These are phyloP conservation scores for Aspergillus pseudonomiae DNA, from an alignment of 2,329 filamentous ascomycete species.

Conservation along the genomic window DNA sequence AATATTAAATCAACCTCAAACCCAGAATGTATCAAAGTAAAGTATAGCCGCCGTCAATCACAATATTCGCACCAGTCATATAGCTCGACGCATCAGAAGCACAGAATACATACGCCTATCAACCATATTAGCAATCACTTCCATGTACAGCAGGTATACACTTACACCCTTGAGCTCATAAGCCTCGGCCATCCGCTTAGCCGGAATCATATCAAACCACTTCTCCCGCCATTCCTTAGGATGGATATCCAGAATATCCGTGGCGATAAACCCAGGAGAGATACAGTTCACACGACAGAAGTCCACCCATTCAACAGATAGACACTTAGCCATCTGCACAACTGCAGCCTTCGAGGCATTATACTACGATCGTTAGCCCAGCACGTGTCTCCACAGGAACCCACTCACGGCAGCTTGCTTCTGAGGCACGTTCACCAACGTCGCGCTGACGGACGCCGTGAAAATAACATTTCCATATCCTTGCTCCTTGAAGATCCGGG, in stretches of 20 bases:
- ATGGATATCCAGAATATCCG: constrained; percentile 40
- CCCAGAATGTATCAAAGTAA: background rate
- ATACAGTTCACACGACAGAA: constrained; percentile 46
- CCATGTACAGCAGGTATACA: background rate
- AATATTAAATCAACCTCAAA: no score
- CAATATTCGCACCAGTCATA: background rate
- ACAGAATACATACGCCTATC: background rate
- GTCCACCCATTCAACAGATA: constrained; percentile 45
- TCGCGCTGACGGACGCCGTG: constrained; percentile 43
- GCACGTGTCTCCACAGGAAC: fast-evolving
- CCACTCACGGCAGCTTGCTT: constrained; percentile 37
- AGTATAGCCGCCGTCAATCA: background rate
- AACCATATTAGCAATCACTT: constrained; percentile 32
- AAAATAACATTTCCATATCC: constrained; percentile 42
- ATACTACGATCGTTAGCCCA: constrained; percentile 26
- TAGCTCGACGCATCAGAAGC: background rate
- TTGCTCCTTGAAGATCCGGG: constrained; percentile 39
- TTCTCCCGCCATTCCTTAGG: constrained; percentile 36
- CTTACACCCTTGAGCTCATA: background rate
- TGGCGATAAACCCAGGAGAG: constrained; percentile 46
- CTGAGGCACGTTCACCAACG: constrained; percentile 45
- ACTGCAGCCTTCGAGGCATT: constrained; percentile 42
- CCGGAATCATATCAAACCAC: constrained; percentile 45
- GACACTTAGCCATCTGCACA: constrained; percentile 43
- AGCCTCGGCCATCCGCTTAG: constrained; percentile 2